Evolutionary conservation across 495 filamentous ascomycete species (phyloP), one percentile per base, ranked within the genome.

Genomic region (Penicillium flavigenum): DNA sequence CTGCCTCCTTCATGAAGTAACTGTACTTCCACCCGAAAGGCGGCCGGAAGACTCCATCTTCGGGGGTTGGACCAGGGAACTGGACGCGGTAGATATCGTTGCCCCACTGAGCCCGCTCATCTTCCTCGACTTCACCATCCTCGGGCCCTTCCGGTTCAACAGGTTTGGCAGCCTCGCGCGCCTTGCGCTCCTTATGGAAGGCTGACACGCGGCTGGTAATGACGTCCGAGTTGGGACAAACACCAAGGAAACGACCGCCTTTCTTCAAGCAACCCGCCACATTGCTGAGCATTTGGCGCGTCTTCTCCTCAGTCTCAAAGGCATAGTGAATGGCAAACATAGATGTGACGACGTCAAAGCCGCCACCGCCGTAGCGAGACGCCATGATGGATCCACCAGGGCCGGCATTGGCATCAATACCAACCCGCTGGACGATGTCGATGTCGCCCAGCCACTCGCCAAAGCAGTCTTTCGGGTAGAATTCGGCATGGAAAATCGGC

Each of bases 251-350:
- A 39, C 91, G 85, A 9, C 94, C 94, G 19, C 94, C 94, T 66
- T 97, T 96, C 71, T 91, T 95, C 63, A 98, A 72, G 26, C 86
- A 81, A 5, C 91, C 88, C 2, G 94, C 85, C 12, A 98, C 94
- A 68, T 98, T 98, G 68, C 84, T 82, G 49, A 98, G 81, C 94
- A 98, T 98, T 52, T 85, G 87, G 20, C 92, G 83, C 11, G 92
- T 87, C 69, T 96, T 95, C 6, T 80, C 81, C 71, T 98, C 90
- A 57, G 78, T 90, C 72, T 98, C 95, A 63, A 97, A 98, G 0
- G 95, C 92, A 67, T 98, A 98, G 75, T 98, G 94, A 85, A 98
- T 96, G 67, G 91, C 92, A 65, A 98, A 98, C 94, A 98, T 98
- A 82, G 95, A 96, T 54, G 88, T 89, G 47, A 98, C 93, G 12